These are phyloP conservation scores for Salvia sclarea DNA, from an alignment of 305 asterid genomes.

Conservation along the genomic window DNA sequence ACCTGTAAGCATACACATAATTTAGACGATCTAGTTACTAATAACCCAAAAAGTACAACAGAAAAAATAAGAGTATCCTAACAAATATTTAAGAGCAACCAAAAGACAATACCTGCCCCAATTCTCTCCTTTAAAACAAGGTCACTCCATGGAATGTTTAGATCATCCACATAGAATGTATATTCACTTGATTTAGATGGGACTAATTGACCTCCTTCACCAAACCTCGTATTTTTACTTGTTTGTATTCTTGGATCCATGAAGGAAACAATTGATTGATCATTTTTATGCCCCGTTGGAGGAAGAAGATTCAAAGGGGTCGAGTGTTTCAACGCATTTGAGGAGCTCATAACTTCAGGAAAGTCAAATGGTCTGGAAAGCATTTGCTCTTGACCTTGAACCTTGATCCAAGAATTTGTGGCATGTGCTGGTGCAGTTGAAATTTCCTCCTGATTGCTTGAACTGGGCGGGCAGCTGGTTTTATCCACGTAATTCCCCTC, in stretches of 20 bases:
- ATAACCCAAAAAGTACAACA: constrained; percentile 1
- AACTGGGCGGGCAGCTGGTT: constrained; percentile 45
- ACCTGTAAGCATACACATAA: constrained; percentile 54
- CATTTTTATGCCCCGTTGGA: constrained; percentile 45
- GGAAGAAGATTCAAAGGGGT: constrained; percentile 46
- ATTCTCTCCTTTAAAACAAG: constrained; percentile 82
- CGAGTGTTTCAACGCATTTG: constrained; percentile 41
- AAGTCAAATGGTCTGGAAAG: constrained; percentile 38
- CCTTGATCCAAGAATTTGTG: constrained; percentile 59
- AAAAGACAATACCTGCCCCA: constrained; percentile 79
- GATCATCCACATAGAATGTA: constrained; percentile 71
- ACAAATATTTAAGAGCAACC: constrained; percentile 28
- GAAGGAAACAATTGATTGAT: constrained; percentile 40
- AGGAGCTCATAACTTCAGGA: constrained; percentile 44
- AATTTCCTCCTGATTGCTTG: constrained; percentile 55
- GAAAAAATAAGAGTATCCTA: background rate
- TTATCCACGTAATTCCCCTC: constrained; percentile 48
- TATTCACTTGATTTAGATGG: constrained; percentile 48
- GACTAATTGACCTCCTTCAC: constrained; percentile 55
- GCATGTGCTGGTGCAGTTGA: constrained; percentile 44
- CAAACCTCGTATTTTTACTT: constrained; percentile 45
- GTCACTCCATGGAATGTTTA: constrained; percentile 93
- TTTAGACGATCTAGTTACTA: constrained; percentile 17
- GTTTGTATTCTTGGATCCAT: constrained; percentile 46
- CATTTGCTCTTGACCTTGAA: constrained; percentile 51